Conservation (phyloP, 805 yeast species). For the Saccharomycopsis microspora region DNA sequence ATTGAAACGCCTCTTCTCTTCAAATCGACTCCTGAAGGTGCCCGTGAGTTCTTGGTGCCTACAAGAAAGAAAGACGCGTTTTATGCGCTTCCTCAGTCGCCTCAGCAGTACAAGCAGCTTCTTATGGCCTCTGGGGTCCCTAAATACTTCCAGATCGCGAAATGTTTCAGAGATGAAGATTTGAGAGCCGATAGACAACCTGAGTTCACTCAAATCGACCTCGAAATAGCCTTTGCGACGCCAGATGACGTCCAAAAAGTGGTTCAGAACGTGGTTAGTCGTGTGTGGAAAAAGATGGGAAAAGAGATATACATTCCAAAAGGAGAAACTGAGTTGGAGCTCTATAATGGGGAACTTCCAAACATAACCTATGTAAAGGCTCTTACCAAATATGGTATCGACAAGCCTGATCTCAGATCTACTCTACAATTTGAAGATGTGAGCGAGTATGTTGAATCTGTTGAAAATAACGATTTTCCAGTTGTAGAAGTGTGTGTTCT, state of each 20-base stretch:
- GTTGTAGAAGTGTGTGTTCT: slow-evolving; percentile 68
- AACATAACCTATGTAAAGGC: slow-evolving; percentile 59
- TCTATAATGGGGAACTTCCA: slow-evolving; percentile 22
- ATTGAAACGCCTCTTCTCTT: slow-evolving; percentile 88
- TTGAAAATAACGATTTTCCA: slow-evolving; percentile 38
- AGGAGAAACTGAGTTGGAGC: slow-evolving; percentile 11
- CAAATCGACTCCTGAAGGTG: slow-evolving; percentile 97
- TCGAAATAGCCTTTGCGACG: slow-evolving; percentile 81
- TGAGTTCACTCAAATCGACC: slow-evolving; percentile 93
- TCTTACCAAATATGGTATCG: slow-evolving; percentile 70
- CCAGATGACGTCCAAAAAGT: slow-evolving; percentile 55
- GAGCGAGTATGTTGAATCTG: slow-evolving; percentile 25
- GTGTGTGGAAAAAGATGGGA: slow-evolving; percentile 44
- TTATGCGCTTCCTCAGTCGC: slow-evolving; percentile 94
- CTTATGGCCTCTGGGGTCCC: slow-evolving; percentile 90
- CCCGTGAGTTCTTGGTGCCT: slow-evolving; percentile 90
- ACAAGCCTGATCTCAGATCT: slow-evolving; percentile 85
- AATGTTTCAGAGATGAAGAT: slow-evolving; percentile 94
- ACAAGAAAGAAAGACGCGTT: slow-evolving; percentile 51
- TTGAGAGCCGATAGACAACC: slow-evolving; percentile 93
- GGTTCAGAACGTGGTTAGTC: slow-evolving; percentile 44
- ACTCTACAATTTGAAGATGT: slow-evolving; percentile 38
- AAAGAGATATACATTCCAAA: slow-evolving; percentile 25
- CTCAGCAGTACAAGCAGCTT: slow-evolving; percentile 93
- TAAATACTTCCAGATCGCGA: slow-evolving; percentile 81